Evolutionary conservation across 2,329 filamentous ascomycete species (phyloP), one percentile per base, ranked within the genome.

Genomic region (Colletotrichum agaves): DNA sequence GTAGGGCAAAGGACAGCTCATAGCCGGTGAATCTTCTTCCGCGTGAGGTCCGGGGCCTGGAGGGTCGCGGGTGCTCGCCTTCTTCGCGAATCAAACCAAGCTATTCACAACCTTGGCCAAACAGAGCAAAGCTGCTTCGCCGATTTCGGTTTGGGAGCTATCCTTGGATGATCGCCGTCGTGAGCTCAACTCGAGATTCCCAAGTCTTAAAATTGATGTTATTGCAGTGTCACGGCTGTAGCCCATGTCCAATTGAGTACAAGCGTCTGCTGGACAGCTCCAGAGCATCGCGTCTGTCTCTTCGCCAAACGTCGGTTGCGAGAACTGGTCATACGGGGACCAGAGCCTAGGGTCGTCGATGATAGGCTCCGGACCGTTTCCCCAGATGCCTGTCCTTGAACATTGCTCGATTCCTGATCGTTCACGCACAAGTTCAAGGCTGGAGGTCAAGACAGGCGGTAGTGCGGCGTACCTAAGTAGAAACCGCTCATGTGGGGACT

Each of bases 181-280:
- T 55, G 58, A 58, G 50, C 58, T 35, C n/a, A 23, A 43, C 31
- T 17, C 27, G 23, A 56, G 57, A 27, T 37, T 56, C 41, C 23
- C 41, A 50, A n/a, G 58, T 19, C 58, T 66, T 57, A 61, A 58
- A 19, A 61, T 21, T 17, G 57, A 23, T 55, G 57, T 17, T 62
- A 69, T 67, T 69, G 63, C 67, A 69, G 63, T 57, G 62, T 57
- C 60, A 44, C 52, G 27, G 50, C 53, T 58, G 63, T 50, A 46
- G 12, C 60, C 60, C 52, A 35, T 46, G 31, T 58, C 50, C 41
- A 44, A 33, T 31, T 52, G 52, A 37, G 52, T 50, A 31, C 52
- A 57, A 37, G 52, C 44, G 35, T 58, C 12, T 56, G 50, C 44
- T 49, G 44, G 50, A 37, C 60, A 67, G 27, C 31, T 41, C 63